phyloP scores from a whole-genome alignment of 495 filamentous ascomycete species.

The Daldinia concentrica region DNA sequence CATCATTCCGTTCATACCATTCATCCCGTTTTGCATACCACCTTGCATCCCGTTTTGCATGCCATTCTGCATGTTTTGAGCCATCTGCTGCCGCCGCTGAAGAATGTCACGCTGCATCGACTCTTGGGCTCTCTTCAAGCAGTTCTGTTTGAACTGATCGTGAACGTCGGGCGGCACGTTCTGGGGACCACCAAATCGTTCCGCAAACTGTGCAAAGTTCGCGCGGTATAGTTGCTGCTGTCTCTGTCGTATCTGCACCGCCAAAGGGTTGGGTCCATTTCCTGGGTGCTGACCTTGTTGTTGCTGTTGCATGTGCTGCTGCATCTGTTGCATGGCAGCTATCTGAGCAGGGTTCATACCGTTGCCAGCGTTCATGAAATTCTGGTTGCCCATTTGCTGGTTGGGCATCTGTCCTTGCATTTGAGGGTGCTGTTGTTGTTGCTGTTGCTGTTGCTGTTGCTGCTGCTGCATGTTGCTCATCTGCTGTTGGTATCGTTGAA shows the following conservation, averaged over 20 bases:
- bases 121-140: conserved; percentile 40
- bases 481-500: conserved; percentile 47
- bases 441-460: conserved; percentile 39
- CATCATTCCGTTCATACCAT: conserved; percentile 52
- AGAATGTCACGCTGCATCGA: conserved; percentile 51
- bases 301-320: conserved; percentile 37
- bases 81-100: conserved; percentile 48
- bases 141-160: conserved; percentile 46
- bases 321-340: conserved; percentile 50
- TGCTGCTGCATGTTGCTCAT: conserved; percentile 48
- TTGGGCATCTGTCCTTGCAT: conserved; percentile 49
- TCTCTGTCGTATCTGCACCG: conserved; percentile 42
- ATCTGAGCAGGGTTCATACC: conserved; percentile 51
- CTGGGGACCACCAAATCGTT: conserved; percentile 49
- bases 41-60: conserved; percentile 31
- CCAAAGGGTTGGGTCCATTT: conserved; percentile 23
- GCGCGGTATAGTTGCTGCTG: conserved; percentile 57
- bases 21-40: conserved; percentile 44
- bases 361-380: conserved; percentile 45
- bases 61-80: conserved; percentile 28
- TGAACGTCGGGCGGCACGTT: conserved; percentile 49
- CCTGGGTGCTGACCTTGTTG: conserved; percentile 22
- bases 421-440: conserved; percentile 48
- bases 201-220: conserved; percentile 56
- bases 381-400: conserved; percentile 48